These are phyloP conservation scores for Mesotaenium endlicherianum DNA, from an alignment of 139 green algal genomes.

Conservation along the genomic window DNA sequence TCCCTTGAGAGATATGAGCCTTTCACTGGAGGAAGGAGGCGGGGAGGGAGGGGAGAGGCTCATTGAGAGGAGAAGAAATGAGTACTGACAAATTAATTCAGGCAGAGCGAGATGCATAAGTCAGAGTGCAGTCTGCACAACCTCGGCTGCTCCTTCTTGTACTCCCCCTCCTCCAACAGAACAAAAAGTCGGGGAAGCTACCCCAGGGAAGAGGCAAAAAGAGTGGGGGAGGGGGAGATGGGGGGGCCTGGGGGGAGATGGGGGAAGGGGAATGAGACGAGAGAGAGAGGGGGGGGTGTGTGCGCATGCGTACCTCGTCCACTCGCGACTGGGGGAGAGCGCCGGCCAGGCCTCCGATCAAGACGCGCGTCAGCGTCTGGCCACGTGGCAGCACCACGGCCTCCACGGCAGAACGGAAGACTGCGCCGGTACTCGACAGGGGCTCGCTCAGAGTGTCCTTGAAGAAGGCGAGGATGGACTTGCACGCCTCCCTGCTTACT, in stretches of 20 bases:
- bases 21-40: no score
- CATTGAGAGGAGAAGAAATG: no score
- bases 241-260: not conserved
- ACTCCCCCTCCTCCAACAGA: not conserved
- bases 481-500: conserved; percentile 47
- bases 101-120: no score
- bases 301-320: conserved; percentile 28
- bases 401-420: conserved; percentile 26
- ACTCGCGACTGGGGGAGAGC: conserved; percentile 36
- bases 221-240: not conserved
- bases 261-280: not conserved
- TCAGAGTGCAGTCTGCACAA: not conserved
- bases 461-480: conserved; percentile 39
- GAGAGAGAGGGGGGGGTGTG: not conserved
- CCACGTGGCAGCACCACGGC: conserved; percentile 18
- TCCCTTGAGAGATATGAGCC: no score
- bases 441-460: conserved; percentile 30
- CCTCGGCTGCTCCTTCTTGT: not conserved
- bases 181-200: not conserved
- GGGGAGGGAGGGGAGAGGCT: no score
- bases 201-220: not conserved
- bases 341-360: conserved; percentile 29
- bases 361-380: not conserved
- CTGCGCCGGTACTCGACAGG: not conserved
- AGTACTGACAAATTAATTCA: no score